A percentile compares a stretch with the other conserved stretches of the same genome.
These are phyloP conservation scores for Aegilops tauschii DNA, from an alignment of 176 grass and related monocot genomes.

Conservation along the genomic window DNA sequence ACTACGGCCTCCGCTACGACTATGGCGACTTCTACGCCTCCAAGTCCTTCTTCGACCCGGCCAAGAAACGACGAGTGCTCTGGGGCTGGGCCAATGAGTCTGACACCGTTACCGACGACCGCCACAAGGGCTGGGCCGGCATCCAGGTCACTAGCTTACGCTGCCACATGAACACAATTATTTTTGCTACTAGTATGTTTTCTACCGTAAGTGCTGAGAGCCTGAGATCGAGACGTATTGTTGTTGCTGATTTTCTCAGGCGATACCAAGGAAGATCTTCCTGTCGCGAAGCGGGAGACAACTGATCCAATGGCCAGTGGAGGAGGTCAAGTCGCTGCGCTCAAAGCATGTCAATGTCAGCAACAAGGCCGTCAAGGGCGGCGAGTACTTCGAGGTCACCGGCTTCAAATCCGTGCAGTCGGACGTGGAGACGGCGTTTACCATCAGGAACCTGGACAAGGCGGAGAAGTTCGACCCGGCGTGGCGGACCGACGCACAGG, in stretches of 20 bases:
- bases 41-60: slow-evolving; percentile 40
- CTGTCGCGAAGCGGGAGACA: slow-evolving; percentile 32
- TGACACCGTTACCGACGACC: neutral
- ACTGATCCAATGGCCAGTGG: slow-evolving; percentile 52
- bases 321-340: slow-evolving; percentile 37
- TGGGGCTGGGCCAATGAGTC: slow-evolving; percentile 52
- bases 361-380: neutral
- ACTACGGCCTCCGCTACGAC: slow-evolving; percentile 27
- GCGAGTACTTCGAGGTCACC: neutral
- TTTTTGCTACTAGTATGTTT: neutral
- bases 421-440: slow-evolving; percentile 52
- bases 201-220: rapidly evolving
- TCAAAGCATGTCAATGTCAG: neutral
- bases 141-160: slow-evolving; percentile 30
- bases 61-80: slow-evolving; percentile 41
- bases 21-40: slow-evolving; percentile 58
- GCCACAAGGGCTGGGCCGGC: slow-evolving; percentile 34
- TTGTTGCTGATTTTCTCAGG: neutral
- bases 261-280: slow-evolving; percentile 40
- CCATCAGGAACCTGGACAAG: slow-evolving; percentile 30
- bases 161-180: neutral
- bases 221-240: neutral
- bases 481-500: slow-evolving; percentile 33
- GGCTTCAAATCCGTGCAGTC: slow-evolving; percentile 24
- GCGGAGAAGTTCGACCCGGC: slow-evolving; percentile 45